These are phyloP conservation scores for Leishmania guyanensis DNA, from an alignment of 208 protist species.

Conservation along the genomic window DNA sequence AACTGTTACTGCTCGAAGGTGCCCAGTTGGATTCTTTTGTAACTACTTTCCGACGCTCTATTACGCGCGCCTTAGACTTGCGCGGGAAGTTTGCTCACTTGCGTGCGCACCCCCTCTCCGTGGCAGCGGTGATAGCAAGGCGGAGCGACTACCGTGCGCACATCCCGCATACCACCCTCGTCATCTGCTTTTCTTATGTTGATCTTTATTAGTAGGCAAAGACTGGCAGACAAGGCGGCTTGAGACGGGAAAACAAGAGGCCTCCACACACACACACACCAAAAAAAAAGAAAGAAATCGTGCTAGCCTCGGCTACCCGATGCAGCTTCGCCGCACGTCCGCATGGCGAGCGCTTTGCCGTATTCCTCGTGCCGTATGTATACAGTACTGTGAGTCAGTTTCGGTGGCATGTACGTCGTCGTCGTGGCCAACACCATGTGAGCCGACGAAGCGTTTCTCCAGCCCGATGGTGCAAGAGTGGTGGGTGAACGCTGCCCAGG, in stretches of 20 bases:
- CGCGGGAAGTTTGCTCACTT: background rate
- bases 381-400: background rate
- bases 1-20: background rate
- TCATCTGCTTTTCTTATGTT: background rate
- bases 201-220: background rate
- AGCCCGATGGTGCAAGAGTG: slow-evolving; percentile 9
- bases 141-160: background rate
- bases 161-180: background rate
- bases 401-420: background rate
- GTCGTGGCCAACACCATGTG: background rate
- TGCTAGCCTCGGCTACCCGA: background rate
- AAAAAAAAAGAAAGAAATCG: background rate
- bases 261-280: background rate
- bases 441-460: slow-evolving; percentile 1
- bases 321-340: background rate
- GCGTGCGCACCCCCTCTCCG: background rate
- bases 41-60: background rate
- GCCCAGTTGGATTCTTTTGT: background rate
- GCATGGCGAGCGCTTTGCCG: background rate
- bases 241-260: background rate
- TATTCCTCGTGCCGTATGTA: background rate
- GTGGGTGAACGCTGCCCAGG: background rate
- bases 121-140: background rate
- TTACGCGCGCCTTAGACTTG: background rate
- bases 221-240: background rate